A percentile compares a stretch with the other conserved stretches of the same genome.
These are phyloP conservation scores for Capsicum baccatum DNA, from an alignment of 257 asterid genomes.

Conservation along the genomic window DNA sequence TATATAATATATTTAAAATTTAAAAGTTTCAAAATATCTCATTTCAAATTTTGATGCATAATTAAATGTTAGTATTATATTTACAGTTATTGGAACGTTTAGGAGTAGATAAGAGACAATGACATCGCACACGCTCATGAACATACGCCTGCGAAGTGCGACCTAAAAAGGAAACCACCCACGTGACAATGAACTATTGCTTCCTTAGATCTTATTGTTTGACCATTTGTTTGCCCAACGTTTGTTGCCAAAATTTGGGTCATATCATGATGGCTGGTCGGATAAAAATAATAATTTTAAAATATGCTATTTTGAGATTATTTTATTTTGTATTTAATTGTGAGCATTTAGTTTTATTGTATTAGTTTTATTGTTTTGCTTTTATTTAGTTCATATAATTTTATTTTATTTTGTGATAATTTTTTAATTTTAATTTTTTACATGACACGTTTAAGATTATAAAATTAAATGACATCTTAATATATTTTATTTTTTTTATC, in stretches of 20 bases:
- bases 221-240: background rate
- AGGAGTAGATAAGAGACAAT: constrained; percentile 12
- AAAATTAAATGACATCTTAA: too few relatives aligned
- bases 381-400: too few relatives aligned
- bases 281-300: background rate
- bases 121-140: background rate
- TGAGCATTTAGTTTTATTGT: too few relatives aligned
- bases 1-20: background rate
- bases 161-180: constrained; percentile 10
- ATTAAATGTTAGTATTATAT: background rate
- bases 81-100: background rate
- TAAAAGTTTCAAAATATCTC: background rate
- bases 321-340: too few relatives aligned
- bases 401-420: too few relatives aligned
- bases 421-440: too few relatives aligned
- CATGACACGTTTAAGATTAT: too few relatives aligned
- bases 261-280: background rate
- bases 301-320: too few relatives aligned
- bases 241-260: background rate
- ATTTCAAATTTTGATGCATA: background rate
- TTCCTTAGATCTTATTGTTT: constrained; percentile 15
- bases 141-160: background rate
- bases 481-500: too few relatives aligned
- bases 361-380: too few relatives aligned
- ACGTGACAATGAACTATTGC: constrained; percentile 6